Percentiles rank a stretch among this genome's conserved stretches.
These are phyloP conservation scores for Backusella morwellensis DNA, from an alignment of 192 early-diverging fungal species.

Conservation along the genomic window DNA sequence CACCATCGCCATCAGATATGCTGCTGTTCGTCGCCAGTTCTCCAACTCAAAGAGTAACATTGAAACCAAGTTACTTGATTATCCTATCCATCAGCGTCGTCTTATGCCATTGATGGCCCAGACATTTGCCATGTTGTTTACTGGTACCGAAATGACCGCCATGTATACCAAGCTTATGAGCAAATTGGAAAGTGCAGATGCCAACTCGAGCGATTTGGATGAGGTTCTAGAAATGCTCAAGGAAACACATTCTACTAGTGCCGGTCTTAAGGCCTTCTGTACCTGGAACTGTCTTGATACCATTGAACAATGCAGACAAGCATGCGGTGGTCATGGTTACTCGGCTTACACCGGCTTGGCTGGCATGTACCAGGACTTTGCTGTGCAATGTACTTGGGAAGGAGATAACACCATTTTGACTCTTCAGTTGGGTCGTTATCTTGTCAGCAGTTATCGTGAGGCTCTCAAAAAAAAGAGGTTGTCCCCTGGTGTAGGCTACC, in stretches of 20 bases:
- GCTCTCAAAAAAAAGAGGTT: slow-evolving; percentile 74
- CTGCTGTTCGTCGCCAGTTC: slow-evolving; percentile 90
- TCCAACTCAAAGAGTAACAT: slow-evolving; percentile 58
- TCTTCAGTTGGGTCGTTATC: slow-evolving; percentile 84
- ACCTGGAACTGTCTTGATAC: slow-evolving; percentile 88
- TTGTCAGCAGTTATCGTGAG: slow-evolving; percentile 69
- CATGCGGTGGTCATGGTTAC: slow-evolving; percentile 92
- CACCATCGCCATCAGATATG: slow-evolving; percentile 89
- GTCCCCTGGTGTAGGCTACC: slow-evolving; percentile 73
- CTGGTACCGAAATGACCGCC: slow-evolving; percentile 75
- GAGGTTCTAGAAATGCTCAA: slow-evolving; percentile 77
- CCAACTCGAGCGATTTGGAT: slow-evolving; percentile 54
- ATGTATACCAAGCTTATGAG: slow-evolving; percentile 80
- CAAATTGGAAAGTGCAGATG: slow-evolving; percentile 62
- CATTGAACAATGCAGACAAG: slow-evolving; percentile 90
- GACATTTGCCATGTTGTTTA: slow-evolving; percentile 88
- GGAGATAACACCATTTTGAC: slow-evolving; percentile 93
- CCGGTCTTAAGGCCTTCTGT: slow-evolving; percentile 91
- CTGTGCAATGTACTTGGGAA: slow-evolving; percentile 87
- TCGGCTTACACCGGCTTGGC: slow-evolving; percentile 88
- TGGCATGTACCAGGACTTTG: slow-evolving; percentile 82
- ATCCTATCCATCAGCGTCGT: slow-evolving; percentile 91
- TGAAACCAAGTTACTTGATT: slow-evolving; percentile 91
- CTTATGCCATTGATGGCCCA: slow-evolving; percentile 88
- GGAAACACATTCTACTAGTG: slow-evolving; percentile 88